Conservation (phyloP, 371 early-diverging fungal species). For the Mortierella sp. region DNA sequence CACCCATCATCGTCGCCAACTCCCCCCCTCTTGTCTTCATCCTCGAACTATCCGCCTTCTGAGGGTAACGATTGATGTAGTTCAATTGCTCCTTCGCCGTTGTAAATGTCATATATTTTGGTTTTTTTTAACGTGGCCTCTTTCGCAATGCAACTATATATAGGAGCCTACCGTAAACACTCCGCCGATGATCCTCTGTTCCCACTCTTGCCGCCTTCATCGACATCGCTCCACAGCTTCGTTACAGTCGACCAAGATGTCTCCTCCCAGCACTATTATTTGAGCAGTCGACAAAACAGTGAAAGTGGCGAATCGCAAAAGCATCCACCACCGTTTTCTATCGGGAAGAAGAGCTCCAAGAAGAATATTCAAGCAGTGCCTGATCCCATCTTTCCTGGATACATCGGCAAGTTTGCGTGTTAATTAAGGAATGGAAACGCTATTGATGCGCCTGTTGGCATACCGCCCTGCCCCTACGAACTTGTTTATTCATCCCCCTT, state of each 20-base stretch:
- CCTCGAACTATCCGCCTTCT: constrained; percentile 8
- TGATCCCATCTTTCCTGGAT: constrained; percentile 27
- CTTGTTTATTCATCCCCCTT: neutral
- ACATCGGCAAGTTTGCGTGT: constrained; percentile 20
- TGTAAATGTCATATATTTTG: neutral
- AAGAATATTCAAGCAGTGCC: constrained; percentile 23
- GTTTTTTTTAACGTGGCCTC: neutral
- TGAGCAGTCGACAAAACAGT: constrained; percentile 37
- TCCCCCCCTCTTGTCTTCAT: constrained; percentile 1
- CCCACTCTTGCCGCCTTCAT: constrained; percentile 23
- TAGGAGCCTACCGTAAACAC: constrained; percentile 36
- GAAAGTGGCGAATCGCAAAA: constrained; percentile 39
- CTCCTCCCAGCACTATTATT: constrained; percentile 10
- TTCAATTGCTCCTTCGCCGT: neutral
- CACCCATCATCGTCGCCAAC: constrained; percentile 17
- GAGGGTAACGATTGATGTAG: constrained; percentile 18
- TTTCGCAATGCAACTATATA: neutral
- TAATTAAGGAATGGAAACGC: neutral
- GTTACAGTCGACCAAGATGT: constrained; percentile 23
- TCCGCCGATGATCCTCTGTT: constrained; percentile 40
- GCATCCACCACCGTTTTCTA: constrained; percentile 27
- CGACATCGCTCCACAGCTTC: constrained; percentile 29
- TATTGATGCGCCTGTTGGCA: too few species aligned
- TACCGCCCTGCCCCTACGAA: neutral
- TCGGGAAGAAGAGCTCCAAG: constrained; percentile 35